Evolutionary conservation across 345 rosid species (phyloP), one percentile per base, ranked within the genome.

Genomic region (Camelina sativa): DNA sequence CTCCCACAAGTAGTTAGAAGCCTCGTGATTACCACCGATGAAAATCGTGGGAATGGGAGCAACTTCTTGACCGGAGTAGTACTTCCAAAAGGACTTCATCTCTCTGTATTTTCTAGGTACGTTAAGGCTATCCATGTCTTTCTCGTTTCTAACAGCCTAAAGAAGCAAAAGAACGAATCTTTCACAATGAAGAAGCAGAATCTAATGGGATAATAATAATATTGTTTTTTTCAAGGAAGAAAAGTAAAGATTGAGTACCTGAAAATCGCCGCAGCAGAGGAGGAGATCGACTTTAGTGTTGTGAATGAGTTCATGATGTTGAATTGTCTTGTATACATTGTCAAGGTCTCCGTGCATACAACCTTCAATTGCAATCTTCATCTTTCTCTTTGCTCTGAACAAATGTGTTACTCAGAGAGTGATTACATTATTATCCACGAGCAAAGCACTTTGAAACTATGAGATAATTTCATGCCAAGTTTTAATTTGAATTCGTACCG

Each of bases 281-380:
- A 95, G 97, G 73, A 95, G 93, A 81, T 95, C 97, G 83, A 95
- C 79, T 82, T 90, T 89, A 73, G 84, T 87, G 71, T 75, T 59
- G 73, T 86, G 81, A 66, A 77, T 67, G 46, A 67, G 81, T 75
- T 92, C 91, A 11, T 85, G 76, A 80, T 77, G 81, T 64, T 80
- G 78, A 8, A 95, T 81, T 5, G 99, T 95, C 9, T 57, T 77
- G 81, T 86, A 95, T 11, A 95, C 97, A 50, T 76, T 86, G 73
- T 95, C 99, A 1, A 92, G 88, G 73, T 89, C 99, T 43, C 99
- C 99, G 35, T 95, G 99, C 93, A 94, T 91, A 74, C 98, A 94
- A 19, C 98, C 98, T 84, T 94, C 98, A 19, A 90, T 85, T 41
- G 98, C 98, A 57, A 94, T 88, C 91, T 82, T 94, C 98, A 90